These are phyloP conservation scores for Zygoascus sp. DNA, from an alignment of 1,139 yeast genomes.

Conservation along the genomic window DNA sequence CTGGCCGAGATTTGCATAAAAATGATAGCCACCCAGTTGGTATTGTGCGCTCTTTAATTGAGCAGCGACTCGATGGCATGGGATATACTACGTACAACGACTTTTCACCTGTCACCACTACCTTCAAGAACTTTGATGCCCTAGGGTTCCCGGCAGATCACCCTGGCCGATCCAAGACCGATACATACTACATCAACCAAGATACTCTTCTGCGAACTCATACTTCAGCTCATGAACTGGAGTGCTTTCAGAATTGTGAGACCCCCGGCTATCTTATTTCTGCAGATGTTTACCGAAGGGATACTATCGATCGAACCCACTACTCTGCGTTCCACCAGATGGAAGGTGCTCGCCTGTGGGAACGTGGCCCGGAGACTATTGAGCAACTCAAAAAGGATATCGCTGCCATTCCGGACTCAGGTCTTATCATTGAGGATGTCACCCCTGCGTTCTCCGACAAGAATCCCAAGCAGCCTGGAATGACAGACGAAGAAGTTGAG, in stretches of 20 bases:
- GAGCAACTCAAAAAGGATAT: conserved; percentile 53
- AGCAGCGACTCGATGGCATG: conserved; percentile 55
- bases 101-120: conserved; percentile 79
- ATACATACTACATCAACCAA: conserved; percentile 83
- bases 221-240: conserved; percentile 93
- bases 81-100: conserved; percentile 80
- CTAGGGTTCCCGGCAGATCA: conserved; percentile 89
- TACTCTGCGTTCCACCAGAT: conserved; percentile 97
- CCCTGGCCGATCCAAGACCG: conserved; percentile 89
- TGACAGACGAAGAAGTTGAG: conserved; percentile 64
- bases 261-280: conserved; percentile 90
- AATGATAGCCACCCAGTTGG: conserved; percentile 84
- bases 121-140: conserved; percentile 80
- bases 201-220: conserved; percentile 77
- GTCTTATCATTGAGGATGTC: conserved; percentile 73
- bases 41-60: conserved; percentile 70
- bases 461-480: conserved; percentile 78
- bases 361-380: conserved; percentile 43
- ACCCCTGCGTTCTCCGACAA: conserved; percentile 46
- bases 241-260: conserved; percentile 60
- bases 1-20: conserved; percentile 70
- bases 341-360: conserved; percentile 95
- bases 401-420: conserved; percentile 60
- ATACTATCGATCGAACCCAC: conserved; percentile 92
- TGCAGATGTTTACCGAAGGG: conserved; percentile 95